A percentile compares a stretch with the other conserved stretches of the same genome.
phyloP scores from a whole-genome alignment of 1,139 yeast species.

The Geotrichum australiense region DNA sequence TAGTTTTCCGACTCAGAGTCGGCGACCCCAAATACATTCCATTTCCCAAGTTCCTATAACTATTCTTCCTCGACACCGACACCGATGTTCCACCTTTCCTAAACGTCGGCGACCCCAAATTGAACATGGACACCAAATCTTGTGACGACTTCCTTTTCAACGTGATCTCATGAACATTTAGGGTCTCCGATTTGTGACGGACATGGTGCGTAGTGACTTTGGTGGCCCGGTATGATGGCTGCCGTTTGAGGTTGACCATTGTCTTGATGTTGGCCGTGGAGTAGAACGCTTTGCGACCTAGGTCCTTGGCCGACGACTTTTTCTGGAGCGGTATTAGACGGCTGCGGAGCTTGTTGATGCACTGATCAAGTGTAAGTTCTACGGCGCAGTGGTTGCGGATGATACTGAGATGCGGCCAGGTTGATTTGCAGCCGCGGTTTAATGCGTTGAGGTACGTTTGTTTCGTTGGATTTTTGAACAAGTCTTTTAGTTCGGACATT shows the following conservation, averaged over 20 bases:
- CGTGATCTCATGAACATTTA: not conserved
- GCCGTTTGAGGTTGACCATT: not conserved
- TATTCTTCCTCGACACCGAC: slow-evolving; percentile 12
- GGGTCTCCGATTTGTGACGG: slow-evolving; percentile 15
- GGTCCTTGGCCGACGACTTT: not conserved
- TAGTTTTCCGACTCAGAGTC: not conserved
- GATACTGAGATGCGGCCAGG: slow-evolving; percentile 86
- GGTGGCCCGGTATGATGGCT: not conserved
- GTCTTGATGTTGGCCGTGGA: slow-evolving; percentile 15
- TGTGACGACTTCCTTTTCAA: slow-evolving; percentile 14
- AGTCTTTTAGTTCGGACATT: slow-evolving; percentile 50
- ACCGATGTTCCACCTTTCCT: slow-evolving; percentile 15
- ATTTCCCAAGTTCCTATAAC: slow-evolving; percentile 6
- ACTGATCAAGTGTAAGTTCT: slow-evolving; percentile 78
- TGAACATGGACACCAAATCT: slow-evolving; percentile 14
- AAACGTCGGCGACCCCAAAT: slow-evolving; percentile 13
- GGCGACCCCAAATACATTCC: slow-evolving; percentile 1
- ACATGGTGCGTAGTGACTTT: slow-evolving; percentile 8
- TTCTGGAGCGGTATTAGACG: slow-evolving; percentile 43
- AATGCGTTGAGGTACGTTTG: slow-evolving; percentile 65
- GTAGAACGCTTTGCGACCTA: slow-evolving; percentile 13
- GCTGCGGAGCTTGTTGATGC: slow-evolving; percentile 62
- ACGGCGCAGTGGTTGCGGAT: slow-evolving; percentile 84
- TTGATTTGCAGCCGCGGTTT: slow-evolving; percentile 78
- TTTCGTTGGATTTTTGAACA: slow-evolving; percentile 74